Percentiles rank a stretch among this genome's conserved stretches.
Conservation (phyloP, 1,139 yeast genomes). For the Taiozyma sp. region DNA sequence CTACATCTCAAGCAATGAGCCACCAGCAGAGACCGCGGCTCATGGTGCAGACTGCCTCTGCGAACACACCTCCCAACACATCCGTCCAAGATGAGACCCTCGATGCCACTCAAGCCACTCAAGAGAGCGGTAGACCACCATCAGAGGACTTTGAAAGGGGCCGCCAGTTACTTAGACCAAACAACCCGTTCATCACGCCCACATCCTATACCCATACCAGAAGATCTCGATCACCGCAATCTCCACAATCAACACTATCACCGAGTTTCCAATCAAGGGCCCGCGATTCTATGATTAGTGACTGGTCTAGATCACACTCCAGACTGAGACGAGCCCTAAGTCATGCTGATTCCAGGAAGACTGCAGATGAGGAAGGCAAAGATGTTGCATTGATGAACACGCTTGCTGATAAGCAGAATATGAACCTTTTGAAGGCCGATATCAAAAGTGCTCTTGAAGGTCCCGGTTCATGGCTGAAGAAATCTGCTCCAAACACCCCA, state of each 20-base stretch:
- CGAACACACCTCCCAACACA: neutral
- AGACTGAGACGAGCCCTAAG: neutral
- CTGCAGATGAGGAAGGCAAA: neutral
- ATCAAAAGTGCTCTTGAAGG: constrained; percentile 8
- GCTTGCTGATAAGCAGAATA: constrained; percentile 5
- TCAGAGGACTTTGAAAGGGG: neutral
- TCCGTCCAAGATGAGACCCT: neutral
- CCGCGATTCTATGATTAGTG: neutral
- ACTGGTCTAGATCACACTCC: neutral
- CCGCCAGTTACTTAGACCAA: neutral
- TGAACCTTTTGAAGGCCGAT: constrained; percentile 5
- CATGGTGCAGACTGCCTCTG: constrained; percentile 1
- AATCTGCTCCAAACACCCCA: constrained; percentile 2
- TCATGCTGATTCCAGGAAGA: neutral
- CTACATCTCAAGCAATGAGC: neutral
- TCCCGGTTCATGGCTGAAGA: constrained; percentile 12
- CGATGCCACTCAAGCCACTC: neutral
- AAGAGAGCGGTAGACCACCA: neutral
- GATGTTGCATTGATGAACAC: neutral
- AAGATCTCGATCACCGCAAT: neutral
- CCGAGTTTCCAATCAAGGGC: constrained; percentile 1
- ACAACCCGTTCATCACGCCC: neutral
- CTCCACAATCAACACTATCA: constrained; percentile 1
- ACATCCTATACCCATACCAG: neutral
- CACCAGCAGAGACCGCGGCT: neutral